A percentile compares a stretch with the other conserved stretches of the same genome.
phyloP scores from a whole-genome alignment of 179 eudicot species.

The Spergularia azorica region DNA sequence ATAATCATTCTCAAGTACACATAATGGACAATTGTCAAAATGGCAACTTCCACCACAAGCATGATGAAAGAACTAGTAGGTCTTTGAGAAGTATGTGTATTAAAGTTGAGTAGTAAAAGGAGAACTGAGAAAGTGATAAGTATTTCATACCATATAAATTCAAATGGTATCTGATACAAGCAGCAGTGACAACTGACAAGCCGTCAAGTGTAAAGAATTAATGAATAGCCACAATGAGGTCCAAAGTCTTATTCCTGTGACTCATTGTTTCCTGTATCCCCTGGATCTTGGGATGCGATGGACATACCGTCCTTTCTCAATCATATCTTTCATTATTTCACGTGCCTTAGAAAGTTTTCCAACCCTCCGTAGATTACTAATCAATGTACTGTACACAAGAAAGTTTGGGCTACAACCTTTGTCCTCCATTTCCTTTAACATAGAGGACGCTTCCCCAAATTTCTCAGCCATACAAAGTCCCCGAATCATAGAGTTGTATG shows the following conservation, averaged over 20 bases:
- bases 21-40: neutral
- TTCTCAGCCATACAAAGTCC: slow-evolving; percentile 75
- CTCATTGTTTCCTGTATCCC: slow-evolving; percentile 54
- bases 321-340: slow-evolving; percentile 56
- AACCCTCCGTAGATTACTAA: slow-evolving; percentile 53
- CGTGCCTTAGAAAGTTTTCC: slow-evolving; percentile 64
- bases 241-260: slow-evolving; percentile 11
- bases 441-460: slow-evolving; percentile 64
- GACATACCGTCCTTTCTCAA: slow-evolving; percentile 67
- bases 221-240: slow-evolving; percentile 18
- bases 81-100: neutral
- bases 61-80: slow-evolving; percentile 5
- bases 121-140: neutral
- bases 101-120: neutral
- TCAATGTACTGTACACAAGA: slow-evolving; percentile 74
- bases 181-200: slow-evolving; percentile 21
- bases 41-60: slow-evolving; percentile 4
- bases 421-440: slow-evolving; percentile 81
- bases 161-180: slow-evolving; percentile 26
- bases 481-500: slow-evolving; percentile 83
- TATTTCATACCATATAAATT: slow-evolving; percentile 24
- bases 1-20: neutral
- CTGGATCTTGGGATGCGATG: slow-evolving; percentile 59
- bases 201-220: slow-evolving; percentile 21
- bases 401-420: slow-evolving; percentile 78